Evolutionary conservation across 2,329 filamentous ascomycete genomes (phyloP), one percentile per base, ranked within the genome.

Genomic region (Didymella arachidicola): DNA sequence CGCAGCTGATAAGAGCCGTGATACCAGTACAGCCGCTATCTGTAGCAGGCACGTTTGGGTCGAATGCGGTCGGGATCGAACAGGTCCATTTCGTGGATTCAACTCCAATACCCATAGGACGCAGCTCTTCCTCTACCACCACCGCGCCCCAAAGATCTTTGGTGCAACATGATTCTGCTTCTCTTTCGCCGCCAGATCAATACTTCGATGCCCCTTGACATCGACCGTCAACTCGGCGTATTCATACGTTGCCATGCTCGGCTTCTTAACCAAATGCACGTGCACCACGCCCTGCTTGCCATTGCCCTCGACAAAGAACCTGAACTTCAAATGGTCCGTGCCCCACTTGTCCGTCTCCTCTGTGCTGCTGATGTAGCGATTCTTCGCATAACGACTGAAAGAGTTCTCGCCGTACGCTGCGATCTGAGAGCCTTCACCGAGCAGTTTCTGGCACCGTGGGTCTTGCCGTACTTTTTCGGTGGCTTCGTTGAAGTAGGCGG

Each of bases 201-300:
- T 43, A 12, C 25, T 83, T 66, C 82, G 74, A 61, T 77, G 71
- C 63, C 91, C 92, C 67, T 85, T 88, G 26, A 96, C 86, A 75
- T 97, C 93, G 45, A 98, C 74, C 51, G 87, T 90, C 41, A 98
- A 81, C 72, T 92, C 87, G 72, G 88, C 87, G 78, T 97, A 97
- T 68, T 91, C 85, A 72, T 87, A 93, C 39, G 92, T 87, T 49
- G 82, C 78, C 36, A 87, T 83, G 30, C 87, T 87, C 2, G 84
- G 81, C 34, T 81, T 81, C 76, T 88, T 92, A 45, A 89, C 84
- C 84, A 97, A 87, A 74, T 97, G 92, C 53, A 96, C 80, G 64
- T 87, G 83, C 7, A 92, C 93, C 0, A 88, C 82, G 14, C 93
- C 94, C 26, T 84, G 84, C 39, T 36, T 53, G 89, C 90, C 32